A percentile compares a stretch with the other conserved stretches of the same genome.
Conservation (phyloP, 208 protist species). For the Leishmania guyanensis region DNA sequence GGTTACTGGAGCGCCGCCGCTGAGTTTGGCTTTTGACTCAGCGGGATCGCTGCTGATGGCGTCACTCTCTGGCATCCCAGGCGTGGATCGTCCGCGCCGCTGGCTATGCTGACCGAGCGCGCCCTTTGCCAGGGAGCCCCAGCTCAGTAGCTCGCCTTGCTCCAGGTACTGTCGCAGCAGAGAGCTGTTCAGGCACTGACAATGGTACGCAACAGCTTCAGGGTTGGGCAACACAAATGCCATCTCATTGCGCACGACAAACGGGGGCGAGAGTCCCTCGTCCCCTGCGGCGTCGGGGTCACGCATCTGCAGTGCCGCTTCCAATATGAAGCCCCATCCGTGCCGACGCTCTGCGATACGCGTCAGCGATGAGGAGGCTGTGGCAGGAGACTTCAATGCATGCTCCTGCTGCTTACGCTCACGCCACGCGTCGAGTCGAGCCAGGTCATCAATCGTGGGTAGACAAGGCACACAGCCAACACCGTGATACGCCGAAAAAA, state of each 20-base stretch:
- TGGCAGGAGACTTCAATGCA: background rate
- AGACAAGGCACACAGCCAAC: conserved; percentile 56
- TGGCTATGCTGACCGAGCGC: conserved; percentile 31
- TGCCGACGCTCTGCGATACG: background rate
- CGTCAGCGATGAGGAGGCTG: background rate
- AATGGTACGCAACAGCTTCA: conserved; percentile 7
- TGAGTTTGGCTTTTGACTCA: background rate
- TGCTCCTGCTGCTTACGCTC: conserved; percentile 3
- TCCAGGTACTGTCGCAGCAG: conserved; percentile 39
- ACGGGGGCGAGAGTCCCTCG: conserved; percentile 7
- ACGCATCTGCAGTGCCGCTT: conserved; percentile 11
- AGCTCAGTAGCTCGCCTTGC: conserved; percentile 36
- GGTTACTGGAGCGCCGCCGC: background rate
- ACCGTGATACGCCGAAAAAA: conserved; percentile 59
- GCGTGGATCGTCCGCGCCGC: background rate
- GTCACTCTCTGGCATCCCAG: background rate
- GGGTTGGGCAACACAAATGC: conserved; percentile 11
- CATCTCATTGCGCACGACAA: conserved; percentile 18
- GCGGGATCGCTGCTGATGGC: background rate
- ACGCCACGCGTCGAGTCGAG: conserved; percentile 16
- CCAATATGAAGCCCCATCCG: conserved; percentile 6
- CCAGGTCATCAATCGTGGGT: conserved; percentile 31
- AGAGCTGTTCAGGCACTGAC: conserved; percentile 7
- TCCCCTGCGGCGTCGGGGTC: conserved; percentile 4
- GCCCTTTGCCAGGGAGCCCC: conserved; percentile 36